Evolutionary conservation across 2,329 filamentous ascomycete genomes (phyloP), one percentile per base, ranked within the genome.

Genomic region (Colletotrichum truncatum): DNA sequence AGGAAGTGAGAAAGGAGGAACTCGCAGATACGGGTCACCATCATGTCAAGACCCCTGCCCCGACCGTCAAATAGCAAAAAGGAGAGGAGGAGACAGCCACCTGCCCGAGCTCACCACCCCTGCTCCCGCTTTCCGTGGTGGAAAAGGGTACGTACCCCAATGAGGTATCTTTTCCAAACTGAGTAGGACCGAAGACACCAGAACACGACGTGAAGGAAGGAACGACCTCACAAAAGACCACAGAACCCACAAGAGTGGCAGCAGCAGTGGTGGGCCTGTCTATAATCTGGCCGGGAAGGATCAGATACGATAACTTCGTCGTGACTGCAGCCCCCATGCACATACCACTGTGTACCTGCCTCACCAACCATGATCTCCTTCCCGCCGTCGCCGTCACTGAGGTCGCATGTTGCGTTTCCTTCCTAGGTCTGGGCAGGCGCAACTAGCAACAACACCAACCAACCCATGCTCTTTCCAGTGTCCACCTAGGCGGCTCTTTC

Each of bases 401-500:
- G n/a, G n/a, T n/a, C n/a, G n/a, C n/a, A n/a, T n/a, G 32, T 39
- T 23, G 16, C 51, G 30, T 21, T 30, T 43, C 21, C 10, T 4
- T 57, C 21, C 11, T 12, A 6, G 18, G 41, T 28, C 54, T 48
- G 23, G 21, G 39, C 39, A 25, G 26, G n/a, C 25, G 26, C 52
- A 0, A 21, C 25, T 3, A 14, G 30, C 14, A n/a, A n/a, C n/a
- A 38, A 45, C 8, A 36, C 52, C 45, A 45, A 26, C 38, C 23
- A 55, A 30, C 52, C 6, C n/a, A 39, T 16, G 39, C 39, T 43
- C 39, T 9, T 21, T 12, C 11, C 21, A 14, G 39, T 21, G 25
- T 43, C 6, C 39, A 18, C 43, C 34, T 62, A 43, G 56, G 57
- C 62, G 62, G 56, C 62, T 61, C 56, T 65, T 53, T 21, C 21